phyloP scores from a whole-genome alignment of 1,284 basidiomycete genomes.

The Papiliotrema terrestris region DNA sequence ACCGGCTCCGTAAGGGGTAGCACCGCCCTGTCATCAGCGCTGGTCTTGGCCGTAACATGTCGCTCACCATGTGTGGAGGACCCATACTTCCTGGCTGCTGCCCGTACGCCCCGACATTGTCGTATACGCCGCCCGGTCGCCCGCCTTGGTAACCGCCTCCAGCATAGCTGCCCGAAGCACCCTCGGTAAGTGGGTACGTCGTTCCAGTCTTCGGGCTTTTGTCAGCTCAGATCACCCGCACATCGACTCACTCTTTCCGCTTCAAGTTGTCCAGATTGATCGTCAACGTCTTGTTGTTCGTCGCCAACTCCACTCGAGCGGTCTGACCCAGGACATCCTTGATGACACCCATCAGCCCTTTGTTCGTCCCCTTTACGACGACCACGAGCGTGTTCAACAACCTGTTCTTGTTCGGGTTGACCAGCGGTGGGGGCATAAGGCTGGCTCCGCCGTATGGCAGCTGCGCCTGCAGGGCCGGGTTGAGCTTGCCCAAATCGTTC shows the following conservation, averaged over 20 bases:
- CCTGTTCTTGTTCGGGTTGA: slow-evolving; percentile 70
- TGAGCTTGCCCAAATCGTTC: slow-evolving; percentile 91
- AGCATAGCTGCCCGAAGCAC: slow-evolving; percentile 29
- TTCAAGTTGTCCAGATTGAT: slow-evolving; percentile 77
- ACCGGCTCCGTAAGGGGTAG: slow-evolving; percentile 19
- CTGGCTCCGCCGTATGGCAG: slow-evolving; percentile 50
- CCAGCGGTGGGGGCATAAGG: slow-evolving; percentile 56
- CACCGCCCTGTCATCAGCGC: slow-evolving; percentile 23
- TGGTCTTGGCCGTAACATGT: neutral
- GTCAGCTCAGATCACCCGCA: slow-evolving; percentile 1
- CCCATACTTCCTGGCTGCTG: slow-evolving; percentile 12
- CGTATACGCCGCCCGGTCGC: slow-evolving; percentile 53
- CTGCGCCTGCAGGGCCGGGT: slow-evolving; percentile 64
- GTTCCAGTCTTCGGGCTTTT: slow-evolving; percentile 54
- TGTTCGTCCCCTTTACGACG: slow-evolving; percentile 82
- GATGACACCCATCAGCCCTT: slow-evolving; percentile 87
- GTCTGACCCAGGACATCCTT: slow-evolving; percentile 89
- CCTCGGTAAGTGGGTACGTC: slow-evolving; percentile 40
- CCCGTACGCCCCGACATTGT: slow-evolving; percentile 41
- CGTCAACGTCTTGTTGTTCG: slow-evolving; percentile 84
- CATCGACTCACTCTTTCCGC: slow-evolving; percentile 65
- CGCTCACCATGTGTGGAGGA: slow-evolving; percentile 4
- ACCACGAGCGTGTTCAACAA: slow-evolving; percentile 77
- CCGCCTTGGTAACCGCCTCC: slow-evolving; percentile 31
- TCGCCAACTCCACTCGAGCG: slow-evolving; percentile 86